These are phyloP conservation scores for Ramaria sp. DNA, from an alignment of 768 basidiomycete species.

Conservation along the genomic window DNA sequence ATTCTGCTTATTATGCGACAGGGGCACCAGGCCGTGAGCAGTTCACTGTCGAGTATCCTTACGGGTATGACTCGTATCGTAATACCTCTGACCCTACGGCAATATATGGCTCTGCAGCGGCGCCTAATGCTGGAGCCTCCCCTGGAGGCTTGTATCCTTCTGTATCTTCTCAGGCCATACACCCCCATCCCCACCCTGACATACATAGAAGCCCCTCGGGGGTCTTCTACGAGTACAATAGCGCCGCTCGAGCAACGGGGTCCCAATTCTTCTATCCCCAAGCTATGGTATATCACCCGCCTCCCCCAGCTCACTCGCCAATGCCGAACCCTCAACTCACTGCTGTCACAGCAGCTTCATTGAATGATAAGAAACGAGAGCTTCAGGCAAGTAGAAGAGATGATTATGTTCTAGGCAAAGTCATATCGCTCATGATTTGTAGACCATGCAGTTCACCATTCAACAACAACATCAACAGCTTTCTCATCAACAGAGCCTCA, in stretches of 20 bases:
- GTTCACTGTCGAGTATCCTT: slow-evolving; percentile 36
- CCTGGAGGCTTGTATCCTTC: slow-evolving; percentile 39
- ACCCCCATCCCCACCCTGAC: slow-evolving; percentile 30
- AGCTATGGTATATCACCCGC: slow-evolving; percentile 44
- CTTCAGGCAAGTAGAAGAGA: slow-evolving; percentile 33
- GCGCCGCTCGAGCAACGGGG: slow-evolving; percentile 31
- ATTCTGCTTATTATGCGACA: slow-evolving; percentile 42
- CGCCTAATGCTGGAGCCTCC: slow-evolving; percentile 27
- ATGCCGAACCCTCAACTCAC: slow-evolving; percentile 40
- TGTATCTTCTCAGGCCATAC: slow-evolving; percentile 30
- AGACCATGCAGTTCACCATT: slow-evolving; percentile 26
- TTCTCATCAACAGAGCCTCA: slow-evolving; percentile 25
- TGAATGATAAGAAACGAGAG: slow-evolving; percentile 46
- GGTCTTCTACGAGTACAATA: slow-evolving; percentile 49
- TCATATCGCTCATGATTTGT: slow-evolving; percentile 10
- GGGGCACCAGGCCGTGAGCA: slow-evolving; percentile 37
- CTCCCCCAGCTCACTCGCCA: slow-evolving; percentile 38
- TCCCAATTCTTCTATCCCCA: slow-evolving; percentile 59
- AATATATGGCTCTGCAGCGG: slow-evolving; percentile 34
- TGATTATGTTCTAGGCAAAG: slow-evolving; percentile 6
- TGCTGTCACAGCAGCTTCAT: slow-evolving; percentile 26
- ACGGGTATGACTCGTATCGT: slow-evolving; percentile 38
- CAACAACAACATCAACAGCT: slow-evolving; percentile 32
- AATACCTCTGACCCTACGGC: slow-evolving; percentile 33
- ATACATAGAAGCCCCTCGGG: slow-evolving; percentile 37